Conservation (phyloP, 495 filamentous ascomycete genomes). For the Schizothecium vesticola region DNA sequence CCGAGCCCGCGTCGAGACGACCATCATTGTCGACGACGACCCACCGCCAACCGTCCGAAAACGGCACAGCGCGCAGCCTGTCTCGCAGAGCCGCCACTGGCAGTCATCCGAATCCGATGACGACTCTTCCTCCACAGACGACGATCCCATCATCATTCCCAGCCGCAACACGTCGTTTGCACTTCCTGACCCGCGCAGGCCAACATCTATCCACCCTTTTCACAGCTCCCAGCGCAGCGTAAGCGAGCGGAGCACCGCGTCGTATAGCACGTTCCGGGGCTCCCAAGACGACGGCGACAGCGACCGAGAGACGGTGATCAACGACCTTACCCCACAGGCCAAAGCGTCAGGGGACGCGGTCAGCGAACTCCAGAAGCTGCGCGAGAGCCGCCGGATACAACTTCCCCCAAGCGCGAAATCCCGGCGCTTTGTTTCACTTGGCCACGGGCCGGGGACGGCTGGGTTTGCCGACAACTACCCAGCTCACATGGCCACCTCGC, state of each 20-base stretch:
- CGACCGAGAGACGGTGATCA: slow-evolving; percentile 54
- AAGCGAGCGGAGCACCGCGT: slow-evolving; percentile 41
- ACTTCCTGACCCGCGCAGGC: slow-evolving; percentile 47
- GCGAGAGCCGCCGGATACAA: slow-evolving; percentile 57
- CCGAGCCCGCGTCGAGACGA: slow-evolving; percentile 65
- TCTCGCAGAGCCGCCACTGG: slow-evolving; percentile 26
- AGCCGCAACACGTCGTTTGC: slow-evolving; percentile 60
- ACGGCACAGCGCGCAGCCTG: slow-evolving; percentile 26
- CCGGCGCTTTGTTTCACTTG: slow-evolving; percentile 12
- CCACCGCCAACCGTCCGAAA: slow-evolving; percentile 25
- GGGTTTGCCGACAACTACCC: slow-evolving; percentile 18
- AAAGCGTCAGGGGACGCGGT: slow-evolving; percentile 40
- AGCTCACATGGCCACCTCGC: slow-evolving; percentile 42
- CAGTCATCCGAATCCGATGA: slow-evolving; percentile 41
- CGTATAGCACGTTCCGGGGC: slow-evolving; percentile 30
- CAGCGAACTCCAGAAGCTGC: slow-evolving; percentile 66
- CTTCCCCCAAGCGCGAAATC: slow-evolving; percentile 35
- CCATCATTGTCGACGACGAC: slow-evolving; percentile 47
- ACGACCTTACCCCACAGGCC: slow-evolving; percentile 30
- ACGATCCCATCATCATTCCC: slow-evolving; percentile 60
- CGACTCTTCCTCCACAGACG: slow-evolving; percentile 53
- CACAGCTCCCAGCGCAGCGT: slow-evolving; percentile 48
- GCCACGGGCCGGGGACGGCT: slow-evolving; percentile 8
- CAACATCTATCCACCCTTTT: slow-evolving; percentile 46
- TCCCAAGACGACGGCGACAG: slow-evolving; percentile 40